Evolutionary conservation across 1,139 yeast genomes (phyloP).

Genomic region (Yamadazyma conglobata): DNA sequence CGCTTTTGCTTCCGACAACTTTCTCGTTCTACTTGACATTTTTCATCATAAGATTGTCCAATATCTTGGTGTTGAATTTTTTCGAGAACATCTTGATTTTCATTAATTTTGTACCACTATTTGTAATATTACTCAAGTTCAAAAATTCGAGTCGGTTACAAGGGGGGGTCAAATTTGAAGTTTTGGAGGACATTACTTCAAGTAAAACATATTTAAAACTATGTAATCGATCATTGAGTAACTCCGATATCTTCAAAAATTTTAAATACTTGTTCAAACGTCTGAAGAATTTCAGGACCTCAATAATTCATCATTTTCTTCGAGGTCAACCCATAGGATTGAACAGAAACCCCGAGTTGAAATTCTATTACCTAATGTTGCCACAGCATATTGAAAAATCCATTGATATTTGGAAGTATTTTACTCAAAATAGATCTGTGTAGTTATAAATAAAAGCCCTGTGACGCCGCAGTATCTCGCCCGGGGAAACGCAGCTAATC

Average conservation of each 20-base stretch:
- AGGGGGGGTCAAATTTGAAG: constrained; percentile 67
- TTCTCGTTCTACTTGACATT: constrained; percentile 79
- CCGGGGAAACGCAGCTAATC: too few relatives aligned
- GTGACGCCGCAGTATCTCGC: too few relatives aligned
- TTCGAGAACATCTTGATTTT: constrained; percentile 63
- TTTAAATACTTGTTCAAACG: constrained; percentile 30
- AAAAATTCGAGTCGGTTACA: constrained; percentile 86
- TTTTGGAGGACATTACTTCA: constrained; percentile 10
- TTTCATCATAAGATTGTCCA: constrained; percentile 53
- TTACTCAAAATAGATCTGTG: too few relatives aligned
- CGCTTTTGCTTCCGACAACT: constrained; percentile 82
- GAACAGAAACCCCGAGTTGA: constrained; percentile 28
- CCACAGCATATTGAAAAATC: constrained; percentile 35
- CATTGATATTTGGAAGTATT: constrained; percentile 29
- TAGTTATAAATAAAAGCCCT: too few relatives aligned
- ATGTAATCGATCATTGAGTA: constrained; percentile 39
- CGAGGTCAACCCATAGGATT: constrained; percentile 32
- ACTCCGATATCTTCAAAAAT: constrained; percentile 35
- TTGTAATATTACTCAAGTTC: constrained; percentile 70
- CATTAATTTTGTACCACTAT: constrained; percentile 81
- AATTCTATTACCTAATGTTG: constrained; percentile 40
- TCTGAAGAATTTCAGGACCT: constrained; percentile 28
- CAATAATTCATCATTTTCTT: constrained; percentile 26
- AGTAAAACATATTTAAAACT: constrained; percentile 26
- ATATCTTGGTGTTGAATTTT: constrained; percentile 48